phyloP scores from a whole-genome alignment of 129 eudicot species.

The Pittosporum tobira region DNA sequence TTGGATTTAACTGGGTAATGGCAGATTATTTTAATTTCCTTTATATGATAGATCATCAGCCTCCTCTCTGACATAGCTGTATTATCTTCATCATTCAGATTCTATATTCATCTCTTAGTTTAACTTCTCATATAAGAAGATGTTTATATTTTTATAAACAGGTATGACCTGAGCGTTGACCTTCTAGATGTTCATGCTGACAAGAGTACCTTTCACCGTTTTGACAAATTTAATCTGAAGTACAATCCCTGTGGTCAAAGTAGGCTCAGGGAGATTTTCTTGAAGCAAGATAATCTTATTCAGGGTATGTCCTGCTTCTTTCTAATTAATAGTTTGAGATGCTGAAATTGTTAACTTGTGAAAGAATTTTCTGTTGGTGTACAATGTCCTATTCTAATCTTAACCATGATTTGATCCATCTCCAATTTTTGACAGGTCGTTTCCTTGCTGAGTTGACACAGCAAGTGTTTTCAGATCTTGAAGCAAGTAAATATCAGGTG shows the following conservation, averaged over 20 bases:
- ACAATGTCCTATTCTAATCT: background rate
- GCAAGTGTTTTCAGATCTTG: conserved; percentile 92
- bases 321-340: background rate
- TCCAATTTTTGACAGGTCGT: conserved; percentile 55
- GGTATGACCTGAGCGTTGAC: conserved; percentile 93
- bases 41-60: background rate
- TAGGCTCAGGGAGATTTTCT: conserved; percentile 94
- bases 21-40: background rate
- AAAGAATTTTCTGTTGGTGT: background rate
- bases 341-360: background rate
- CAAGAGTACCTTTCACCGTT: conserved; percentile 99
- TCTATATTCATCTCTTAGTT: conserved; percentile 2
- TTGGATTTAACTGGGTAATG: conserved; percentile 91
- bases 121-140: conserved; percentile 1
- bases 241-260: conserved; percentile 99
- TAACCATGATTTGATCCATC: background rate
- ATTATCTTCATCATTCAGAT: background rate
- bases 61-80: background rate
- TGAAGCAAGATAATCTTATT: conserved; percentile 95
- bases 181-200: conserved; percentile 99
- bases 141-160: conserved; percentile 14
- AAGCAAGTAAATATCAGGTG: conserved; percentile 97
- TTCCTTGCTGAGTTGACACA: conserved; percentile 93
- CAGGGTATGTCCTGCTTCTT: conserved; percentile 53
- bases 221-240: conserved; percentile 96